Evolutionary conservation across 306 rosid species (phyloP).

Genomic region (Clitoria ternatea): DNA sequence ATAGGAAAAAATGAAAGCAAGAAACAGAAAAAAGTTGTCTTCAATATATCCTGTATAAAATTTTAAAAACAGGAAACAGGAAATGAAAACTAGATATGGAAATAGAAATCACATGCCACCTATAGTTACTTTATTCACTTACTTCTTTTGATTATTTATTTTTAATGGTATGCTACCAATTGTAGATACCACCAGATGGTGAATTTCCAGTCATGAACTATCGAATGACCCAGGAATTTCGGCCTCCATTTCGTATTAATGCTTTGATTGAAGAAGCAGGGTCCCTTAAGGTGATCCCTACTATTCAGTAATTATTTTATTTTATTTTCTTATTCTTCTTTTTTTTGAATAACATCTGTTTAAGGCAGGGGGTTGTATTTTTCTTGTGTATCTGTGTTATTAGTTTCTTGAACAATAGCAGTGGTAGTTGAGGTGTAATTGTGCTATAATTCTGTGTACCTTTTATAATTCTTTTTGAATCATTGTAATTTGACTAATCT

Average conservation of each 20-base stretch:
- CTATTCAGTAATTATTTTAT: constrained; percentile 1
- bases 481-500: not conserved
- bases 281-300: constrained; percentile 49
- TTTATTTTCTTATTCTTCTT: not conserved
- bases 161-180: constrained; percentile 24
- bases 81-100: too few species aligned
- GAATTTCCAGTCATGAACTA: constrained; percentile 90
- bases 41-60: too few species aligned
- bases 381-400: not conserved
- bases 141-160: constrained; percentile 11
- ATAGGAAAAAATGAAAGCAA: too few species aligned
- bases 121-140: not conserved
- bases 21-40: too few species aligned
- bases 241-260: constrained; percentile 79
- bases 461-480: constrained; percentile 2
- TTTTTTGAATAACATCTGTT: not conserved
- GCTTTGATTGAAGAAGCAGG: constrained; percentile 77
- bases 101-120: too few species aligned
- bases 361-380: not conserved
- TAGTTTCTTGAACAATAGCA: not conserved
- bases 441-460: not conserved
- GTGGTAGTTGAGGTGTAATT: constrained; percentile 3
- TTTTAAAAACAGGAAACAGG: too few species aligned
- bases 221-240: constrained; percentile 83
- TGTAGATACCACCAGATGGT: constrained; percentile 75